A percentile compares a stretch with the other conserved stretches of the same genome.
Conservation (phyloP, 345 rosid genomes). For the Lepidium didymum region DNA sequence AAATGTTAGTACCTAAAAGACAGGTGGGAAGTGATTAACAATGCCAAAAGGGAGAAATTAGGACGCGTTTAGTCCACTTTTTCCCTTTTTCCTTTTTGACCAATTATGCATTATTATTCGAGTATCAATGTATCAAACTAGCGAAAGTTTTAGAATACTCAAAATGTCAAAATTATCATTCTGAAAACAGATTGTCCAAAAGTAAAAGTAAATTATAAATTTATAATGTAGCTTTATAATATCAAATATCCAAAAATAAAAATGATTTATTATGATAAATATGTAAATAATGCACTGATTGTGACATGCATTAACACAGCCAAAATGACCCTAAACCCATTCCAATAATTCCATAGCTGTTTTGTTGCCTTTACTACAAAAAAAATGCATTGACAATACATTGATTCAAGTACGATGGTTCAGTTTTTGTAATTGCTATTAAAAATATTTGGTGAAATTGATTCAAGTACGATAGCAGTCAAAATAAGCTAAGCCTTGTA, state of each 20-base stretch:
- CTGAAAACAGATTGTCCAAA: neutral
- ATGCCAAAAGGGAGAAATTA: neutral
- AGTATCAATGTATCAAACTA: neutral
- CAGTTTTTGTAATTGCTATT: no score
- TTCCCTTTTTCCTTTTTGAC: neutral
- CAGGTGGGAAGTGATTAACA: neutral
- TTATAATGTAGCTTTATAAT: neutral
- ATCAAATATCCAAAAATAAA: neutral
- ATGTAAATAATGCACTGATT: neutral
- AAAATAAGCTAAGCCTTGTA: no score
- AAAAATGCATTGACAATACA: no score
- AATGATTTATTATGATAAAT: neutral
- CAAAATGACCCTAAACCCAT: neutral
- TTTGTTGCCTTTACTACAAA: neutral
- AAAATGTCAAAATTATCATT: neutral
- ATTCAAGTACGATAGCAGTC: no score
- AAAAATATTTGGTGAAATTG: no score
- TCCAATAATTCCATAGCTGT: neutral
- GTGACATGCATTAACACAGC: neutral
- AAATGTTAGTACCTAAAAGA: neutral
- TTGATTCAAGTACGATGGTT: no score
- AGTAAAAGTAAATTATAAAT: neutral
- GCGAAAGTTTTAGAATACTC: neutral
- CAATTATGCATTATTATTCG: neutral
- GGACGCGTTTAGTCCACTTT: neutral